Evolutionary conservation across 2,329 filamentous ascomycete species (phyloP).

Genomic region (Claviceps capensis): DNA sequence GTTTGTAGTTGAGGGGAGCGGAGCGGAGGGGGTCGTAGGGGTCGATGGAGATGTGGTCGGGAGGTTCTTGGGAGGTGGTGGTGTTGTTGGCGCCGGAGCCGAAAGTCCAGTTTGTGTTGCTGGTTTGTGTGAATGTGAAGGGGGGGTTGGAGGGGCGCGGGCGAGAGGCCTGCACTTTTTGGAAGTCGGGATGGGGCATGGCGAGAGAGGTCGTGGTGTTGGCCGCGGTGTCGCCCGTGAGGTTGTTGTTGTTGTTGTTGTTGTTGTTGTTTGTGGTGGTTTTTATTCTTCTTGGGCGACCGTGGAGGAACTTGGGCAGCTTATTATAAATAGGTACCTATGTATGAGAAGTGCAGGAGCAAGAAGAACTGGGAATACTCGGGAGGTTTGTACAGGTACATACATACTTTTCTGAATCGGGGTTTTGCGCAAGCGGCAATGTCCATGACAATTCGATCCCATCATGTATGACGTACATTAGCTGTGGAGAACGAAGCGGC

Average conservation of each 20-base stretch:
- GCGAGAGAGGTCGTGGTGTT: conserved; percentile 22
- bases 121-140: conserved; percentile 48
- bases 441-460: too few species aligned
- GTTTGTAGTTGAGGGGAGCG: conserved; percentile 70
- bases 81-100: conserved; percentile 49
- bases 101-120: conserved; percentile 49
- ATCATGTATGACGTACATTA: too few species aligned
- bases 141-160: conserved; percentile 40
- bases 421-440: too few species aligned
- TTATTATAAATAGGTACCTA: too few species aligned
- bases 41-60: conserved; percentile 60
- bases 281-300: too few species aligned
- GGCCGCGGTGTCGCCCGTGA: conserved; percentile 17
- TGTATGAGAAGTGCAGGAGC: too few species aligned
- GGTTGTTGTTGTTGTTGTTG: neutral
- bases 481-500: neutral
- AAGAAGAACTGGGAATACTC: too few species aligned
- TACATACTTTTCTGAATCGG: too few species aligned
- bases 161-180: conserved; percentile 52
- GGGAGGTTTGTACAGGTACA: too few species aligned
- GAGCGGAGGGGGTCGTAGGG: conserved; percentile 60
- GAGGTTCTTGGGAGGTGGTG: neutral
- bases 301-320: too few species aligned
- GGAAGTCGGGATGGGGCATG: conserved; percentile 65
- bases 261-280: neutral